Evolutionary conservation across 1,284 basidiomycete species (phyloP).

Genomic region (Prillingera fragicola): DNA sequence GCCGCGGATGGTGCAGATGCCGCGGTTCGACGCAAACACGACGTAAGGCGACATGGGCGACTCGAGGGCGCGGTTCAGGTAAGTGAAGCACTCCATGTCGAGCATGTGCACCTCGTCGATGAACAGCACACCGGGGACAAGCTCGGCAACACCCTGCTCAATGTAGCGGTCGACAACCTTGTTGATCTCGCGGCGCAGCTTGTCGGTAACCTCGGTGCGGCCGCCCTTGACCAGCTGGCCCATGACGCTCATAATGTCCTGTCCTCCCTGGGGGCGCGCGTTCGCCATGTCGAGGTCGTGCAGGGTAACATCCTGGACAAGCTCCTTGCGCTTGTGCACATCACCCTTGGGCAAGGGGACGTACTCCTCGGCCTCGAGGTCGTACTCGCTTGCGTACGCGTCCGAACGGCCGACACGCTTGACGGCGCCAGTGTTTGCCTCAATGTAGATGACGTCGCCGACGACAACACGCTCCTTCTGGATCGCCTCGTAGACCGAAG

Average conservation of each 20-base stretch:
- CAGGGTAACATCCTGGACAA: constrained; percentile 94
- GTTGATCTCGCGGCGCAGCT: constrained; percentile 91
- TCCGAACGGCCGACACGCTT: constrained; percentile 97
- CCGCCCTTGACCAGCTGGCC: constrained; percentile 92
- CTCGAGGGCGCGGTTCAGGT: constrained; percentile 91
- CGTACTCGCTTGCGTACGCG: constrained; percentile 97
- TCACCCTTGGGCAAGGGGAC: constrained; percentile 97
- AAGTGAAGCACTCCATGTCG: constrained; percentile 98
- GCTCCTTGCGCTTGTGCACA: constrained; percentile 94
- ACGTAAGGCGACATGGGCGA: constrained; percentile 96
- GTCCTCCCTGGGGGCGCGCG: constrained; percentile 79
- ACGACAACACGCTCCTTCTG: constrained; percentile 96
- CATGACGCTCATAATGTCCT: constrained; percentile 99
- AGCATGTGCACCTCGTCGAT: constrained; percentile 99
- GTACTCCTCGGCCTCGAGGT: constrained; percentile 96
- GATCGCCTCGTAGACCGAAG: constrained; percentile 93
- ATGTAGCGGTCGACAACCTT: constrained; percentile 98
- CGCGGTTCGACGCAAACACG: constrained; percentile 92
- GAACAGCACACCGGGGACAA: constrained; percentile 95
- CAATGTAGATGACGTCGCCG: constrained; percentile 95
- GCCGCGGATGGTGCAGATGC: constrained; percentile 83
- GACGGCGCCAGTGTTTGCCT: constrained; percentile 89
- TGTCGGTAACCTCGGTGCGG: constrained; percentile 94
- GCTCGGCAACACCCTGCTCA: constrained; percentile 94
- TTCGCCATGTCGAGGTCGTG: constrained; percentile 97